Conservation (phyloP, 768 basidiomycete species). For the Trametes cubensis region DNA sequence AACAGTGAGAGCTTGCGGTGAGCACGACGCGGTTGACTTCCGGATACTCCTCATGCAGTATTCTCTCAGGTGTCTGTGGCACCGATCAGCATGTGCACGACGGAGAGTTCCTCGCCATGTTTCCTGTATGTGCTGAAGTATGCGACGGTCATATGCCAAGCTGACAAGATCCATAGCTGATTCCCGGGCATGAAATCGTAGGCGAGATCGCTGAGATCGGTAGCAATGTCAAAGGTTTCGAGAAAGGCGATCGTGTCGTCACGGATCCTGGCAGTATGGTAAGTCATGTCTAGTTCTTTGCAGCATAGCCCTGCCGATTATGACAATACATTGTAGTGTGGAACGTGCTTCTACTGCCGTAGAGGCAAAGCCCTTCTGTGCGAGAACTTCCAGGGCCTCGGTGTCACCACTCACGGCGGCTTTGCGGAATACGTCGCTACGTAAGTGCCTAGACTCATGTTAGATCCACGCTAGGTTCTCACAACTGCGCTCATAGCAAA, state of each 20-base stretch:
- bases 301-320: not conserved
- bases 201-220: constrained; percentile 75
- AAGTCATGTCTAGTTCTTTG: constrained; percentile 29
- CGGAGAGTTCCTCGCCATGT: constrained; percentile 72
- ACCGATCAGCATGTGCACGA: constrained; percentile 66
- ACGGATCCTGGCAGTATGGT: constrained; percentile 79
- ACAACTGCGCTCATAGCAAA: constrained; percentile 42
- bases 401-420: constrained; percentile 80
- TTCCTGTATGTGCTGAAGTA: constrained; percentile 51
- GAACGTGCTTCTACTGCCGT: constrained; percentile 84
- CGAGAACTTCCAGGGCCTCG: constrained; percentile 82
- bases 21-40: not conserved
- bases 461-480: not conserved
- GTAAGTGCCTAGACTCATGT: constrained; percentile 44
- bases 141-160: not conserved
- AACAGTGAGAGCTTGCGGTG: constrained; percentile 26
- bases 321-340: constrained; percentile 53
- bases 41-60: not conserved
- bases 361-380: constrained; percentile 82
- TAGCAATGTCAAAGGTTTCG: constrained; percentile 77
- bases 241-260: constrained; percentile 79
- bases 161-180: constrained; percentile 47
- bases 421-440: constrained; percentile 90
- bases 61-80: constrained; percentile 59
- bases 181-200: constrained; percentile 77